Base-by-base conservation (phyloP, 768 basidiomycete genomes). In the Rhodotorula taiwanensis region DNA sequence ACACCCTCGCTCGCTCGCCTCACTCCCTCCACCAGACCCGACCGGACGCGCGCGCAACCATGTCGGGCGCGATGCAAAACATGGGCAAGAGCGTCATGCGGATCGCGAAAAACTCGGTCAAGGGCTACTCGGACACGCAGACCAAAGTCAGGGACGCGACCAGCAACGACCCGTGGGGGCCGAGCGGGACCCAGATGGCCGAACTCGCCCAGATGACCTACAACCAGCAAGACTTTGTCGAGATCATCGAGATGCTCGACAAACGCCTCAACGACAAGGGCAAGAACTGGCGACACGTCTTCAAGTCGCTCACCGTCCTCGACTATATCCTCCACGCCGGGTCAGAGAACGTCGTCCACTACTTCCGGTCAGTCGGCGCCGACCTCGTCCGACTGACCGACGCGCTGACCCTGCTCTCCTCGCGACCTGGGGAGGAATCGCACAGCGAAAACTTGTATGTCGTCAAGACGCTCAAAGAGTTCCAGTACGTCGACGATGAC, bases 221-320 rank as follows among this genome's bases (percentile, higher is more conserved):
- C 76, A 95, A 95, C 78, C 94, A 95, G 93, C 87, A 85, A 63
- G 93, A 98, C 73, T 99, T 99, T 75, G 91, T 98, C 18, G 95
- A 99, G 78, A 89, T 99, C 73, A 97, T 99, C 91, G 95, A 99
- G 80, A 95, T 97, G 90, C 81, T 99, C 52, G 95, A 98, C 78
- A 98, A 99, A 78, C 85, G 95, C 55, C 79, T 99, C 66, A 92
- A 92, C 71, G 95, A 99, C 79, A 98, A 95, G 80, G 95, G 95
- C 42, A 98, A 98, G 83, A 97, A 98, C 73, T 99, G 95, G 95
- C 83, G 94, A 55, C 95, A 99, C 80, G 94, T 98, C 61, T 98
- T 95, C 83, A 98, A 98, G 82, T 88, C 89, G 48, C 81, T 99
- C 53, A 97, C 92, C 0, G 83, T 98, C 8, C 83, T 99, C 42